phyloP scores from a whole-genome alignment of 2,329 filamentous ascomycete genomes.

The Byssoonygena ceratinophila region DNA sequence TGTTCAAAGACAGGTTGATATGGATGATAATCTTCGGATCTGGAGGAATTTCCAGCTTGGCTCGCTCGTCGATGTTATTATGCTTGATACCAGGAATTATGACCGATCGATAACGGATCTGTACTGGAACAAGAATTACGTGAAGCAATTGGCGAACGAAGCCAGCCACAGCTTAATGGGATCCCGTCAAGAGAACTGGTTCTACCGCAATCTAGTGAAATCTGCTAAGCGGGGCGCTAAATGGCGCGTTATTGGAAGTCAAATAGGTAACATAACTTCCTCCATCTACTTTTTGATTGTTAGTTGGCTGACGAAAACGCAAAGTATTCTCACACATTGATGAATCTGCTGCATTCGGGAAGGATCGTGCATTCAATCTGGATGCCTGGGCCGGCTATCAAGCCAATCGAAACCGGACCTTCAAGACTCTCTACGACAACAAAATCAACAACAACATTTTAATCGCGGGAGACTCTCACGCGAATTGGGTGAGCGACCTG shows the following conservation, averaged over 20 bases:
- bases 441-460: conserved; percentile 64
- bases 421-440: conserved; percentile 55
- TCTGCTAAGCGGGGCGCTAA: conserved; percentile 54
- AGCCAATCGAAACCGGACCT: conserved; percentile 60
- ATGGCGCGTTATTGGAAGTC: conserved; percentile 56
- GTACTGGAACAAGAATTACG: conserved; percentile 51
- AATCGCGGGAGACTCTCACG: conserved; percentile 59
- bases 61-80: conserved; percentile 54
- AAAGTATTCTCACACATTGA: conserved; percentile 21
- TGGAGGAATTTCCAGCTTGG: conserved; percentile 59
- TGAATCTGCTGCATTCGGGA: conserved; percentile 22
- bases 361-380: conserved; percentile 40
- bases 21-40: conserved; percentile 59
- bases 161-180: conserved; percentile 61
- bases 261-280: conserved; percentile 9
- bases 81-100: conserved; percentile 60
- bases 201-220: conserved; percentile 50
- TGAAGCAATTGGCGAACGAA: conserved; percentile 54
- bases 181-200: conserved; percentile 62
- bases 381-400: conserved; percentile 59
- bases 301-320: not conserved
- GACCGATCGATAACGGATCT: conserved; percentile 54
- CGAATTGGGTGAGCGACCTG: conserved; percentile 53
- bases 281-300: not conserved
- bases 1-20: conserved; percentile 44